Percentiles rank a stretch among this genome's conserved stretches.
phyloP scores from a whole-genome alignment of 345 rosid genomes.

The Eucalyptus fibrosa region DNA sequence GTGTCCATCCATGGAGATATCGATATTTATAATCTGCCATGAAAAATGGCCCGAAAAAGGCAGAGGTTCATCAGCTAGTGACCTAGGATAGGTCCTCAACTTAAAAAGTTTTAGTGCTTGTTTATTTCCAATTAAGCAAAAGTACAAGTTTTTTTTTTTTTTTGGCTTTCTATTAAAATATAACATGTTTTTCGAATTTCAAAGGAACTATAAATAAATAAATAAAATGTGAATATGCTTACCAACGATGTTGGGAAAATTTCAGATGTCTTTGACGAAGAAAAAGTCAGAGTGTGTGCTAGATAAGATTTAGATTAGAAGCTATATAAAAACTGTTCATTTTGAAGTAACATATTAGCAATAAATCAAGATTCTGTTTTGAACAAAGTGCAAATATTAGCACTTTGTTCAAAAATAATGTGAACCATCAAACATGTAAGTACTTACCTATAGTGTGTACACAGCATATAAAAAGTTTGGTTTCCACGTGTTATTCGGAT shows the following conservation, averaged over 20 bases:
- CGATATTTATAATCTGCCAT: not conserved
- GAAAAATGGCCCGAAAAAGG: not conserved
- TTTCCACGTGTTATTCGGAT: not conserved
- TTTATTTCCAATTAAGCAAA: not conserved
- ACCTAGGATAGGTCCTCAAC: not conserved
- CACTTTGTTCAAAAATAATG: not conserved
- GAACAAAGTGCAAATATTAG: not conserved
- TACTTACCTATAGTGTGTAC: not conserved
- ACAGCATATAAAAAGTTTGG: not conserved
- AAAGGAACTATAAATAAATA: too few relatives aligned
- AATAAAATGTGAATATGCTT: not conserved
- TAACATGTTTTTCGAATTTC: not conserved
- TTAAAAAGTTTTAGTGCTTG: not conserved
- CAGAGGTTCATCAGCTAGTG: not conserved
- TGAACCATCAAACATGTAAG: not conserved
- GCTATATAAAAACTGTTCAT: not conserved
- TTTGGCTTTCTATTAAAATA: not conserved
- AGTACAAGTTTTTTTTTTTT: not conserved
- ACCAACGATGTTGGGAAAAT: not conserved
- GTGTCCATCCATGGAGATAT: not conserved
- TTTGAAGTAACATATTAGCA: not conserved
- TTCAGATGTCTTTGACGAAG: not conserved
- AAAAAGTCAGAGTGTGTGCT: not conserved
- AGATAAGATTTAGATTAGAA: not conserved
- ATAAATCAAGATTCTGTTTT: too few relatives aligned